Evolutionary conservation across 1,284 basidiomycete genomes (phyloP), one percentile per base, ranked within the genome.

Genomic region (Microbotryum saponariae): DNA sequence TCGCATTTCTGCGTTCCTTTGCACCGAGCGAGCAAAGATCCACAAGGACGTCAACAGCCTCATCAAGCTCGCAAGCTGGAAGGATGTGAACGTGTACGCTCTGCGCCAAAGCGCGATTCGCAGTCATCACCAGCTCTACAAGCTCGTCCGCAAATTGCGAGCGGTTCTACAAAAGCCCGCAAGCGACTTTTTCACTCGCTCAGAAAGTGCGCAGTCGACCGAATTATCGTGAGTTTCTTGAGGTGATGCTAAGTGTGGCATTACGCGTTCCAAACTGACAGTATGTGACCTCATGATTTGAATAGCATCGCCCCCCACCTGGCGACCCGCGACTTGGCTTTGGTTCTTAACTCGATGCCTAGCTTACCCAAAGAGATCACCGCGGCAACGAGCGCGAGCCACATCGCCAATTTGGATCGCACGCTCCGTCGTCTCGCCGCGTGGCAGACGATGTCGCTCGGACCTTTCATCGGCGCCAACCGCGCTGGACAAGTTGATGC

Each of bases 1-100:
- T 0, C 75, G 77, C 6, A 75, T 96, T 45, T 72, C 77, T 8
- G 73, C 76, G 8, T 79, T 78, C 8, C 76, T 96, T n/a, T 69
- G 73, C 5, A 76, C 80, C 10, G 85, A 91, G 74, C 83, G 86
- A 60, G 77, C 75, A 2, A 74, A 74, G 1, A 75, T 97, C 50
- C 91, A 97, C 76, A 87, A 85, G 70, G 88, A 94, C 58, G 82
- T 98, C 58, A 82, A 81, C 62, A 85, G 83, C 59, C 88, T 90
- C 73, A 88, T 98, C 79, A 92, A 91, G 75, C 81, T 99, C 47
- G 96, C 96, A 0, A 96, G 91, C 72, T 98, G 96, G 96, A 94
- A 89, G 75, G 96, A 99, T 73, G 81, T 94, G 73, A 99, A 98
- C 72, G 87, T 98, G 12, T 88, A 91, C 68, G 92, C 96, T 4